Conservation (phyloP, 139 green algal genomes). For the Pseudopediastrum boryanum region DNA sequence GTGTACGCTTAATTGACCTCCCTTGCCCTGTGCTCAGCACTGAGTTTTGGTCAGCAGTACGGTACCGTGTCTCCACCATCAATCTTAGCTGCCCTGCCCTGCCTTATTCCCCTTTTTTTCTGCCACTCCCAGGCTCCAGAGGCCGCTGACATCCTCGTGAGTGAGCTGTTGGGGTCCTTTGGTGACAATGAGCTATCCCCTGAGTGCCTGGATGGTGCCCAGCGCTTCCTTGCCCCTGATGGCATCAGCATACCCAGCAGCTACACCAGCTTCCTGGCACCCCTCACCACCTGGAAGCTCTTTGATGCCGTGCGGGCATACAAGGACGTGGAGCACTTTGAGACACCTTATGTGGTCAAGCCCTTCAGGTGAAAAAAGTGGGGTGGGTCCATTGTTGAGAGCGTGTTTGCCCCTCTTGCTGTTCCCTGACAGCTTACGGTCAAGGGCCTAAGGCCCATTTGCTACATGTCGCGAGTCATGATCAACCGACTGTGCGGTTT, state of each 20-base stretch:
- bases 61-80: too few relatives aligned
- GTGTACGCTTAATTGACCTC: too few relatives aligned
- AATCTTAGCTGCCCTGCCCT: too few relatives aligned
- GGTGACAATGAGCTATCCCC: conserved; percentile 98
- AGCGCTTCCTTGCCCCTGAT: conserved; percentile 83
- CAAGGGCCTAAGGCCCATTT: too few relatives aligned
- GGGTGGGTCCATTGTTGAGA: too few relatives aligned
- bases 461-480: too few relatives aligned
- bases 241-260: conserved; percentile 76
- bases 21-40: too few relatives aligned
- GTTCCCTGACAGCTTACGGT: too few relatives aligned
- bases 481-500: too few relatives aligned
- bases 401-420: too few relatives aligned
- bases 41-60: too few relatives aligned
- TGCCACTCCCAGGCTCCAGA: conserved; percentile 47
- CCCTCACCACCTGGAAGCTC: conserved; percentile 87
- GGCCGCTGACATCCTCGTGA: conserved; percentile 92
- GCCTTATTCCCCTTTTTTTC: background rate
- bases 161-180: conserved; percentile 95
- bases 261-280: conserved; percentile 84
- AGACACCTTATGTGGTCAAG: conserved; percentile 97
- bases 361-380: conserved; percentile 71
- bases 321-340: conserved; percentile 87
- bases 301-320: conserved; percentile 72
- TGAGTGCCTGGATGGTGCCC: conserved; percentile 80